Evolutionary conservation across 768 basidiomycete species (phyloP).

Genomic region (Phylloporus sp.): DNA sequence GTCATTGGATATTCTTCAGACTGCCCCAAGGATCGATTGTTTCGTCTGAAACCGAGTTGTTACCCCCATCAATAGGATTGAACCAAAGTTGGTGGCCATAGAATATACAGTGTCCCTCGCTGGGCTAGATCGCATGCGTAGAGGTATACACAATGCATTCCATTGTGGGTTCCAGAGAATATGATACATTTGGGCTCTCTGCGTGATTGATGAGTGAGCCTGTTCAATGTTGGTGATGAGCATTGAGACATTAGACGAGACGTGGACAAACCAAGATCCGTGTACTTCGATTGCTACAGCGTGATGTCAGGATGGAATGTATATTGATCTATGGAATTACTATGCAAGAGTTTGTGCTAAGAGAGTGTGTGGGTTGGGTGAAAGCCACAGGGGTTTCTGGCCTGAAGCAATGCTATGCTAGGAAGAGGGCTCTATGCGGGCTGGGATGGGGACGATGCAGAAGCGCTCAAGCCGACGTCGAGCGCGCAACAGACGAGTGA

Average conservation of each 20-base stretch:
- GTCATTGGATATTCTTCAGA: slow-evolving; percentile 5
- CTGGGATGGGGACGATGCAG: no score
- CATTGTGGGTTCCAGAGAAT: slow-evolving; percentile 45
- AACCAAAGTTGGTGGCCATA: slow-evolving; percentile 72
- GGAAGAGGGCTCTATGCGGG: no score
- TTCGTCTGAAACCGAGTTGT: not conserved
- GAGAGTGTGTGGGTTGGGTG: no score
- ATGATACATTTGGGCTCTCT: slow-evolving; percentile 65
- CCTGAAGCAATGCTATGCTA: no score
- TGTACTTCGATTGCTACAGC: no score
- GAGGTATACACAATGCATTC: slow-evolving; percentile 66
- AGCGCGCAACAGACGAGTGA: no score
- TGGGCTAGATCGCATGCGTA: slow-evolving; percentile 45
- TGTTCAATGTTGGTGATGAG: slow-evolving; percentile 31
- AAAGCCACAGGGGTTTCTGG: no score
- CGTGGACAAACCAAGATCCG: slow-evolving; percentile 62
- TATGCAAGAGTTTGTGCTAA: no score
- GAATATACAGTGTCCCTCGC: slow-evolving; percentile 78
- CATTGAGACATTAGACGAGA: not conserved
- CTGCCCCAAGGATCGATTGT: slow-evolving; percentile 4
- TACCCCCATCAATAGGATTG: slow-evolving; percentile 33
- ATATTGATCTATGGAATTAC: no score
- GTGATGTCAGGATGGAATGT: no score
- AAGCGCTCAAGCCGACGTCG: no score
- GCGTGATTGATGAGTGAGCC: slow-evolving; percentile 86